Conservation (phyloP, 2,329 filamentous ascomycete species). For the Fusarium protoensiforme region DNA sequence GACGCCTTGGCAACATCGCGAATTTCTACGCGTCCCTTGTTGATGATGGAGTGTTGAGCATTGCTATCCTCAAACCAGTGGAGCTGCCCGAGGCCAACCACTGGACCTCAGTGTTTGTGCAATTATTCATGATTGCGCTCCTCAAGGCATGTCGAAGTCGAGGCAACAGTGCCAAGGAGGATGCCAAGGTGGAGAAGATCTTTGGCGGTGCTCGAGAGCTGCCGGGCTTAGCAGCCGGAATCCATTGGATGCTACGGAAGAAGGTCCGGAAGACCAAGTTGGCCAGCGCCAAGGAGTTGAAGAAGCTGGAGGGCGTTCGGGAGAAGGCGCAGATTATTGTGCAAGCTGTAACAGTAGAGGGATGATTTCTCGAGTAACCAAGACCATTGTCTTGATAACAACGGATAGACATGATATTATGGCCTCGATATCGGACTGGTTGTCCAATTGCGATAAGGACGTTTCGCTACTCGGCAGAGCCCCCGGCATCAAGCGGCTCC, state of each 20-base stretch:
- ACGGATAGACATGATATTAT: conserved; percentile 1
- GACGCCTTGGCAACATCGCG: conserved; percentile 63
- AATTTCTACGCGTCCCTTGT: conserved; percentile 66
- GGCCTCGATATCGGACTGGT: background rate
- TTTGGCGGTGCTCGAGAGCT: conserved; percentile 73
- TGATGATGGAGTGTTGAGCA: conserved; percentile 55
- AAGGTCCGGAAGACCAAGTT: conserved; percentile 74
- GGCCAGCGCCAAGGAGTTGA: conserved; percentile 59
- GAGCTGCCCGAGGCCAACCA: conserved; percentile 82
- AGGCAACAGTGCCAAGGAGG: conserved; percentile 59
- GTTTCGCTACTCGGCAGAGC: conserved; percentile 10
- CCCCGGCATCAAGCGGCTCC: conserved; percentile 11
- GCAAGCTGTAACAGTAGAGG: conserved; percentile 31
- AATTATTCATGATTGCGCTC: conserved; percentile 81
- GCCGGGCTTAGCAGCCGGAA: conserved; percentile 75
- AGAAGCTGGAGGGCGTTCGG: conserved; percentile 53
- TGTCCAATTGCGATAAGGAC: background rate
- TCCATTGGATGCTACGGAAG: conserved; percentile 85
- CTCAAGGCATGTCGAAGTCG: conserved; percentile 70
- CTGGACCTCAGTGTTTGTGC: conserved; percentile 81
- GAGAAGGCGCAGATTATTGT: conserved; percentile 48
- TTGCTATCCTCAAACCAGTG: conserved; percentile 72
- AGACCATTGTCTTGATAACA: background rate
- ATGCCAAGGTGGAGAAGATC: conserved; percentile 70
- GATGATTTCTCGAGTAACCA: conserved; percentile 3